Conservation (phyloP, 805 yeast species). For the Candida suzukii region DNA sequence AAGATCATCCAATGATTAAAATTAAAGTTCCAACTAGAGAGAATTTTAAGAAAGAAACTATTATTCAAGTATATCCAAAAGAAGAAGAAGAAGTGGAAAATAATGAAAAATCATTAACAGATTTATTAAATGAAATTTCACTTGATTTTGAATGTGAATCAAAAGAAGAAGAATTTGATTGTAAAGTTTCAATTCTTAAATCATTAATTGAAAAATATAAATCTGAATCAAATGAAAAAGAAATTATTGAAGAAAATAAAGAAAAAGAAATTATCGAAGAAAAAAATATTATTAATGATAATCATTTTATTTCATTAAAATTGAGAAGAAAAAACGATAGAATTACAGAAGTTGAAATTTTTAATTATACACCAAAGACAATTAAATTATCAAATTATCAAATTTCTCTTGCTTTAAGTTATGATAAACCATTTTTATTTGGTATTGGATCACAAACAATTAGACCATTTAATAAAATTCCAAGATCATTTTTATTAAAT, state of each 20-base stretch:
- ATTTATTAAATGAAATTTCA: background rate
- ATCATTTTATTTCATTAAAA: background rate
- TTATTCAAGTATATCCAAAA: no score
- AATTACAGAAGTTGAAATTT: background rate
- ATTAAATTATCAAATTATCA: background rate
- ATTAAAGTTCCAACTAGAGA: slow-evolving; percentile 6
- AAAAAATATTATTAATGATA: background rate
- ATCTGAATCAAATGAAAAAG: background rate
- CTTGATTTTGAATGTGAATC: background rate
- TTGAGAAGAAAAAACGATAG: background rate
- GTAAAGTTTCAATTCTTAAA: background rate
- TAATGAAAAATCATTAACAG: no score
- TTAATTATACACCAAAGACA: background rate
- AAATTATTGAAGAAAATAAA: slow-evolving; percentile 1
- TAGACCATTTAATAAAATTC: background rate
- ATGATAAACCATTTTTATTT: background rate
- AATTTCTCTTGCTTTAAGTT: no score
- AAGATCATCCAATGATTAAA: slow-evolving; percentile 20
- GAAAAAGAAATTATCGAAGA: slow-evolving; percentile 1
- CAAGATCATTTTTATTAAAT: background rate
- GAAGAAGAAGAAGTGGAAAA: no score
- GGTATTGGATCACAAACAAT: background rate
- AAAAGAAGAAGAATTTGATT: background rate
- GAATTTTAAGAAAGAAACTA: background rate
- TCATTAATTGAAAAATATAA: background rate